Percentiles rank a stretch among this genome's conserved stretches.
Evolutionary conservation across 1,284 basidiomycete genomes (phyloP).

Genomic region (Ganoderma leucocontextum): DNA sequence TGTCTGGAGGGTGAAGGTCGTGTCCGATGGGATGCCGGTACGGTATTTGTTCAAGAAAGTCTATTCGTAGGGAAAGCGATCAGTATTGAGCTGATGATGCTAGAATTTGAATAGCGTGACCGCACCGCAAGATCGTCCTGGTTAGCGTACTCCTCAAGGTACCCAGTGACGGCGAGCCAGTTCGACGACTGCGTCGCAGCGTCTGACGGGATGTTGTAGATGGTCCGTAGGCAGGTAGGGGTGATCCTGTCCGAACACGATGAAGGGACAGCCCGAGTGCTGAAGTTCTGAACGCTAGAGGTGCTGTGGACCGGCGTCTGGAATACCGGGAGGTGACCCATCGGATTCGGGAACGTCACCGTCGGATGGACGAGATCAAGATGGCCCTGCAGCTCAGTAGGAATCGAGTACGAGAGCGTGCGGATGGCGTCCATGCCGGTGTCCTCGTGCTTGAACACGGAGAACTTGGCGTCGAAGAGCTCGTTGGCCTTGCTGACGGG

Average conservation of each 20-base stretch:
- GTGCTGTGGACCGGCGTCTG: constrained; percentile 22
- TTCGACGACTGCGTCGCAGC: constrained; percentile 52
- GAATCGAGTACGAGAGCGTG: constrained; percentile 53
- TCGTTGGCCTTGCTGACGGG: constrained; percentile 49
- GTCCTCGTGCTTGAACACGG: constrained; percentile 46
- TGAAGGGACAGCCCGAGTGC: constrained; percentile 29
- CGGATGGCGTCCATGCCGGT: constrained; percentile 44
- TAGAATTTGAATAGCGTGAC: not conserved
- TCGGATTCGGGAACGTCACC: constrained; percentile 40
- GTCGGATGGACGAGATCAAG: constrained; percentile 53
- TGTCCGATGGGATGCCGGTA: constrained; percentile 43
- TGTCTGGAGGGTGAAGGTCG: constrained; percentile 48
- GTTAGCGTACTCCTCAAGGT: constrained; percentile 61
- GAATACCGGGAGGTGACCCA: constrained; percentile 29
- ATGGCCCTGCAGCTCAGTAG: constrained; percentile 46
- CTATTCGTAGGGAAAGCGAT: constrained; percentile 19
- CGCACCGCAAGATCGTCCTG: constrained; percentile 53
- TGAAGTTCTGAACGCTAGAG: constrained; percentile 23
- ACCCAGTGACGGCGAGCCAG: constrained; percentile 63
- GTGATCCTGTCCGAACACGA: constrained; percentile 55
- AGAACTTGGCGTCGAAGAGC: constrained; percentile 50
- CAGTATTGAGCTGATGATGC: not conserved
- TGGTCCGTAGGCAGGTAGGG: constrained; percentile 57
- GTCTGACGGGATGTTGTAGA: constrained; percentile 60
- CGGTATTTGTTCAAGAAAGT: constrained; percentile 40